Percentiles rank a stretch among this genome's conserved stretches.
phyloP scores from a whole-genome alignment of 2,329 filamentous ascomycete genomes.

The Mollisia scopiformis region DNA sequence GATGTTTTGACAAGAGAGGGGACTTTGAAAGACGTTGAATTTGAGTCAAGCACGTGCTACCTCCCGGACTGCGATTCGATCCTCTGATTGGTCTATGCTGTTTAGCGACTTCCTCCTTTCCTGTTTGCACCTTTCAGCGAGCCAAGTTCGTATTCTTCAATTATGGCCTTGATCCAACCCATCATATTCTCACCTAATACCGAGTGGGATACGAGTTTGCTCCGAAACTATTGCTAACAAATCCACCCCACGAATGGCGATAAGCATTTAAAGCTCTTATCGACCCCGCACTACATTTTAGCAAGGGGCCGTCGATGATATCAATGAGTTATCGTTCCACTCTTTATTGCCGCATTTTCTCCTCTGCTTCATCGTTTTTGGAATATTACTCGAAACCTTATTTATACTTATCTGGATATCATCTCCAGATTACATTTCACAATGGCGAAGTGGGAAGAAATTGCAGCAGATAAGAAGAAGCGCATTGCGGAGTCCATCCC shows the following conservation, averaged over 20 bases:
- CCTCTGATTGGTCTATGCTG: neutral
- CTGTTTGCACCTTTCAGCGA: no score
- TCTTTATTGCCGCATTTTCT: neutral
- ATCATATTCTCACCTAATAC: neutral
- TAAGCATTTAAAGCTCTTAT: neutral
- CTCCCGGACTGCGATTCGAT: neutral
- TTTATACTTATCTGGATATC: neutral
- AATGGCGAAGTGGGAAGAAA: constrained; percentile 28
- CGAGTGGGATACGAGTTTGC: neutral
- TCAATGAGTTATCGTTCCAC: neutral
- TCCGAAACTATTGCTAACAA: neutral
- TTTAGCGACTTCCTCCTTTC: neutral
- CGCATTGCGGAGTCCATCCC: constrained; percentile 27
- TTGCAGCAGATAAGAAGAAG: constrained; percentile 25
- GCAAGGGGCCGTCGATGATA: neutral
- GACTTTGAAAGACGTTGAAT: neutral
- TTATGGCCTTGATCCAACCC: neutral
- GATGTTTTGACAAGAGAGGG: neutral
- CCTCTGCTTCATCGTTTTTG: neutral
- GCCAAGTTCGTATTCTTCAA: neutral
- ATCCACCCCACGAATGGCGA: neutral
- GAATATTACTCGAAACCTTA: neutral
- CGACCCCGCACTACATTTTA: neutral
- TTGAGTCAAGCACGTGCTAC: neutral
- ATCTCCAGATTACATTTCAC: neutral